Percentiles rank a stretch among this genome's conserved stretches.
Evolutionary conservation across 352 stramenopile species (phyloP).

Genomic region (Hyaloperonospora arabidopsidis): DNA sequence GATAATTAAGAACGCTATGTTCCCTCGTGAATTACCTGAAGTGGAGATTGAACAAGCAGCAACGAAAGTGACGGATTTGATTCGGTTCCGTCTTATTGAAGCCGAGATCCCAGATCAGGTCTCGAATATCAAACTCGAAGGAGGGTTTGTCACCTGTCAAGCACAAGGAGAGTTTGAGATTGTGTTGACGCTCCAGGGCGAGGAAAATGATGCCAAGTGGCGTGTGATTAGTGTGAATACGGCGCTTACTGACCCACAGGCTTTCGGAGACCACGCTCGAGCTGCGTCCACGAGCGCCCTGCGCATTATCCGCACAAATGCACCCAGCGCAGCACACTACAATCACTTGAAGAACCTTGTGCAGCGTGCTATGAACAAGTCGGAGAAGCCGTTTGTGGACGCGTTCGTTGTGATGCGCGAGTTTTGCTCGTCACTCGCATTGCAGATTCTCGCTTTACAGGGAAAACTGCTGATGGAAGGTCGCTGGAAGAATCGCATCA

Average conservation of each 20-base stretch:
- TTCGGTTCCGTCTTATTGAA: slow-evolving; percentile 77
- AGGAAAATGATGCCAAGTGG: slow-evolving; percentile 68
- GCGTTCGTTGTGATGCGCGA: slow-evolving; percentile 78
- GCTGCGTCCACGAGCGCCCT: slow-evolving; percentile 54
- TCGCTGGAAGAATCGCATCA: slow-evolving; percentile 70
- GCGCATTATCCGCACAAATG: slow-evolving; percentile 72
- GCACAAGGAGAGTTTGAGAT: slow-evolving; percentile 80
- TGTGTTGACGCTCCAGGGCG: slow-evolving; percentile 74
- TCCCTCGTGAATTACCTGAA: slow-evolving; percentile 51
- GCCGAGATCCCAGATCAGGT: slow-evolving; percentile 72
- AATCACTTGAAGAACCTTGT: slow-evolving; percentile 81
- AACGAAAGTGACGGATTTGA: slow-evolving; percentile 66
- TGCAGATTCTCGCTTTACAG: slow-evolving; percentile 71
- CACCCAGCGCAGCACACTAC: slow-evolving; percentile 62
- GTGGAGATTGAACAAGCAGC: slow-evolving; percentile 53
- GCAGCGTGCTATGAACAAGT: slow-evolving; percentile 81
- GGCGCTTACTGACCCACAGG: slow-evolving; percentile 49
- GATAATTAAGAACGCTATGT: slow-evolving; percentile 67
- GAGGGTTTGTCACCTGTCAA: slow-evolving; percentile 70
- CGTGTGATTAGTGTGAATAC: slow-evolving; percentile 77
- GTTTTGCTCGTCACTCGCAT: slow-evolving; percentile 69
- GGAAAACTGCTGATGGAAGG: slow-evolving; percentile 71
- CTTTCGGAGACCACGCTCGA: slow-evolving; percentile 50
- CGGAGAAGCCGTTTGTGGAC: slow-evolving; percentile 65
- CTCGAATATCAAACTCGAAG: slow-evolving; percentile 67